Evolutionary conservation across 2,329 filamentous ascomycete species (phyloP).

Genomic region (Stemphylium vesicarium): DNA sequence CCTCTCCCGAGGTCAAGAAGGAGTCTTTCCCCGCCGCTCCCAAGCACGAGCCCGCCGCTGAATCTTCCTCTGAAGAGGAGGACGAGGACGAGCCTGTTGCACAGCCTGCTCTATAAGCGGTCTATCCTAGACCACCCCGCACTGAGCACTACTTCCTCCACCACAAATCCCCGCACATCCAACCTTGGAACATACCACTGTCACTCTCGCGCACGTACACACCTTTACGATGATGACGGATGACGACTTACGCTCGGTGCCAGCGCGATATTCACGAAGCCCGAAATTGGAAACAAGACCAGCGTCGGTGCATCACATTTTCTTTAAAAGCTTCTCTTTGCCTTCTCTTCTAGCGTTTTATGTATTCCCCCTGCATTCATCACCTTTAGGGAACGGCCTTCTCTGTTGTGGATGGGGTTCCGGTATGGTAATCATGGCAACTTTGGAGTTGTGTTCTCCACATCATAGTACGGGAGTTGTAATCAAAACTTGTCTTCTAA

Average conservation of each 20-base stretch:
- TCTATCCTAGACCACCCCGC: neutral
- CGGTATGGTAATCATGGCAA: conserved; percentile 20
- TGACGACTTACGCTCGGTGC: conserved; percentile 29
- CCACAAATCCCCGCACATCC: neutral
- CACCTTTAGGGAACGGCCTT: conserved; percentile 9
- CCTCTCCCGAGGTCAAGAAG: conserved; percentile 42
- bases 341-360: conserved; percentile 32
- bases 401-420: conserved; percentile 24
- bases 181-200: conserved; percentile 1
- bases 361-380: conserved; percentile 22
- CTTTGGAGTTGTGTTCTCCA: conserved; percentile 25
- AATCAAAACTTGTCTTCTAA: conserved; percentile 23
- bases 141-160: neutral
- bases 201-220: conserved; percentile 15
- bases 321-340: conserved; percentile 34
- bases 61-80: conserved; percentile 15
- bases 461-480: conserved; percentile 20
- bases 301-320: conserved; percentile 32
- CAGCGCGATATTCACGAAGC: conserved; percentile 28
- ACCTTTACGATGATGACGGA: conserved; percentile 31
- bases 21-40: conserved; percentile 26
- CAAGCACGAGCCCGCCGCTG: conserved; percentile 18
- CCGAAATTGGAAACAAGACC: conserved; percentile 36
- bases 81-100: conserved; percentile 22
- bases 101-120: conserved; percentile 37